Conservation (phyloP, 2,329 filamentous ascomycete species). For the Paecilomyces sp. region DNA sequence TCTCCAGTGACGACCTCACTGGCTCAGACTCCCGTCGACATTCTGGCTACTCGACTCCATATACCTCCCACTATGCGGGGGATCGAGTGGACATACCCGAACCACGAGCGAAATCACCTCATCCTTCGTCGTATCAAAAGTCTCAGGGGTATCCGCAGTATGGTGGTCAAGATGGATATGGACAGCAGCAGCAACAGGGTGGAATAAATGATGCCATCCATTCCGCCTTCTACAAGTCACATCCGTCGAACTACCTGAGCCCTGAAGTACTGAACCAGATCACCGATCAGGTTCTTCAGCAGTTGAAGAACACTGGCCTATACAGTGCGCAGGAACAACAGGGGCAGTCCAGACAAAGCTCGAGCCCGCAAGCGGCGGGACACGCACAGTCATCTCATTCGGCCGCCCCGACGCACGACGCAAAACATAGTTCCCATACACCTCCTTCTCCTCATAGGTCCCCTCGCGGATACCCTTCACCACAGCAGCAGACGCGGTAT, state of each 20-base stretch:
- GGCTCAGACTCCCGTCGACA: slow-evolving; percentile 15
- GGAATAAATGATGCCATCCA: slow-evolving; percentile 52
- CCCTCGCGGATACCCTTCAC: slow-evolving; percentile 12
- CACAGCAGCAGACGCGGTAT: slow-evolving; percentile 14
- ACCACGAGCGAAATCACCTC: slow-evolving; percentile 8
- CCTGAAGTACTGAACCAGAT: slow-evolving; percentile 57
- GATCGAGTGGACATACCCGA: slow-evolving; percentile 30
- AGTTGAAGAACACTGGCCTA: slow-evolving; percentile 44
- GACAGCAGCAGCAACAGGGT: slow-evolving; percentile 17
- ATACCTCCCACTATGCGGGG: slow-evolving; percentile 23
- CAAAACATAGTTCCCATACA: not conserved
- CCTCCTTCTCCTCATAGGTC: not conserved
- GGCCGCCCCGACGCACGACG: not conserved
- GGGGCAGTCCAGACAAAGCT: slow-evolving; percentile 14
- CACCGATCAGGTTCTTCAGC: slow-evolving; percentile 52
- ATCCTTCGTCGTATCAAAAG: not conserved
- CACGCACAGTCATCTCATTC: not conserved
- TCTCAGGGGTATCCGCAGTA: slow-evolving; percentile 2
- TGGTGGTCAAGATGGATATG: slow-evolving; percentile 10
- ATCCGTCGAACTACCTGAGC: slow-evolving; percentile 45
- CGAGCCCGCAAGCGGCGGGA: not conserved
- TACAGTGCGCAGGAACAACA: slow-evolving; percentile 21
- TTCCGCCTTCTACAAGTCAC: slow-evolving; percentile 47
- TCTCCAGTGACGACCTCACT: slow-evolving; percentile 5
- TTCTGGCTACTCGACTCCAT: slow-evolving; percentile 21